Conservation (phyloP, 179 eudicot species). For the Camellia oleifera region DNA sequence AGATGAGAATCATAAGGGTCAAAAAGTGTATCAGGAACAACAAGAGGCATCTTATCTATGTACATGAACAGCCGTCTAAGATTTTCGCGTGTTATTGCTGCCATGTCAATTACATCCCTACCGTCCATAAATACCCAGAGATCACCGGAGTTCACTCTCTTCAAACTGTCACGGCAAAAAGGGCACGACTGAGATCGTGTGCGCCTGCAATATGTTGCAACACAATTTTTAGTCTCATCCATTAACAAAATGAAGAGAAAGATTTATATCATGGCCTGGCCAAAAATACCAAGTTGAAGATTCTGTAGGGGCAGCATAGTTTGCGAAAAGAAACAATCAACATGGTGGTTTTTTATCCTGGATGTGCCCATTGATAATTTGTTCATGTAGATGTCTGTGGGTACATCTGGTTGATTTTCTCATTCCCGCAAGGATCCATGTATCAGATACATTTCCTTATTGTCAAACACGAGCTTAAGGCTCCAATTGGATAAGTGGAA, state of each 20-base stretch:
- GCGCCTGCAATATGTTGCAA: constrained; percentile 54
- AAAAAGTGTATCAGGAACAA: constrained; percentile 70
- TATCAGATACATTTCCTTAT: no score
- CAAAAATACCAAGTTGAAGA: no score
- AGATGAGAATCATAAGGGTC: constrained; percentile 81
- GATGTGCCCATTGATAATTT: no score
- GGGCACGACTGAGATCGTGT: constrained; percentile 93
- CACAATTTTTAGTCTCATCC: background rate
- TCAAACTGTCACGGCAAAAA: constrained; percentile 89
- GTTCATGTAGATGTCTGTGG: no score
- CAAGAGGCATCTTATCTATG: constrained; percentile 86
- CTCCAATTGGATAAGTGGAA: no score
- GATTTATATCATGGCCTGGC: no score
- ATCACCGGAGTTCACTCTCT: constrained; percentile 87
- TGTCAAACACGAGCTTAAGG: no score
- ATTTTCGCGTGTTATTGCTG: constrained; percentile 67
- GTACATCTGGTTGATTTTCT: no score
- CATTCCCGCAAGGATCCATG: no score
- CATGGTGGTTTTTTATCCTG: no score
- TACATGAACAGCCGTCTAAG: constrained; percentile 89
- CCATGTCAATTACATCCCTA: constrained; percentile 71
- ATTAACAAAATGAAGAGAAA: background rate
- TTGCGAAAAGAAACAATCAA: no score
- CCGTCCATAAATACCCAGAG: constrained; percentile 82
- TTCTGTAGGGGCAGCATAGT: no score